Evolutionary conservation across 495 filamentous ascomycete genomes (phyloP), one percentile per base, ranked within the genome.

Genomic region (Parathielavia hyrcaniae): DNA sequence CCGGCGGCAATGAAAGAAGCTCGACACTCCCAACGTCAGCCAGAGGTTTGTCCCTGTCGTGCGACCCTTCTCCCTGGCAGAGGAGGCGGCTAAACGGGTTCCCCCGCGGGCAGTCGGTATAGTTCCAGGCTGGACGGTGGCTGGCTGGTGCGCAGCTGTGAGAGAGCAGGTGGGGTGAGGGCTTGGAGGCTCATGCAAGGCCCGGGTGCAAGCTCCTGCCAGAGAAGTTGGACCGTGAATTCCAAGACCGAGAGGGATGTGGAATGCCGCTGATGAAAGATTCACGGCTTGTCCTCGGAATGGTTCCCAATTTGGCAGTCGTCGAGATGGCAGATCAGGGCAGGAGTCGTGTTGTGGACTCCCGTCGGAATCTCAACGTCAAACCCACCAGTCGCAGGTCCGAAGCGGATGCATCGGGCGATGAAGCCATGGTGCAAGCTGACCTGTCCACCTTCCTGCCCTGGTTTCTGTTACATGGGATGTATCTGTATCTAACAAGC

Each of bases 281-380:
- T 40, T 49, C 44, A 43, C 44, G 53, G 48, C 13, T 32, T 55
- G 41, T 19, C 26, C 41, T 52, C 60, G 55, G 55, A 48, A 50
- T 45, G 55, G 34, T 17, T 11, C 45, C 54, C 26, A 43, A 32
- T 46, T 61, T 50, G 58, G 58, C 58, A 51, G 39, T 60, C 53
- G 32, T 30, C 35, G 39, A 46, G 46, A 38, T 13, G 16, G 43
- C 14, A 38, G 41, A 7, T 36, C 20, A 13, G 20, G 30, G 22
- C 32, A 30, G 30, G 47, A 50, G 47, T 43, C 40, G 17, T 4
- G 36, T 20, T 12, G 30, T 16, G 23, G 2, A n/a, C 32, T 39
- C 5, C 16, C 14, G n/a, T 19, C 32, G 38, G 50, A n/a, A 16
- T 32, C 7, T 32, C 7, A 20, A n/a, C 40, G 20, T n/a, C 40